Evolutionary conservation across 306 rosid species (phyloP).

Genomic region (Canavalia ensiformis): DNA sequence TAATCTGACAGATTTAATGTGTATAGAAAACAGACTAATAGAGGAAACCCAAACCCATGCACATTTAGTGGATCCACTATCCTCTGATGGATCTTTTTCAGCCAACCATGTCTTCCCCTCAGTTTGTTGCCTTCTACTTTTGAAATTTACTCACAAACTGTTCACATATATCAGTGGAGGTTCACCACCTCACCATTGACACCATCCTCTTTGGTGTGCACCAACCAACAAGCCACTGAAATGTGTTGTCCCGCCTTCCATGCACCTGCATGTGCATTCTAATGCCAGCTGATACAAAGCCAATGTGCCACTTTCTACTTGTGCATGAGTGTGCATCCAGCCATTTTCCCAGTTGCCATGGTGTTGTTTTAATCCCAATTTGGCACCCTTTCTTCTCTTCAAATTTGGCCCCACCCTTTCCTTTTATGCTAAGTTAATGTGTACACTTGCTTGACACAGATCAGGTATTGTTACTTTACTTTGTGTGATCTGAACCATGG

Average conservation of each 20-base stretch:
- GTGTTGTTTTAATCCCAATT: not conserved
- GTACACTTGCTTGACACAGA: not conserved
- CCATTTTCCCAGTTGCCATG: not conserved
- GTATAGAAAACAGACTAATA: slow-evolving; percentile 17
- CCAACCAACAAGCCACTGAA: not conserved
- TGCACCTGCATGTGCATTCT: not conserved
- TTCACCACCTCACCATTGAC: not conserved
- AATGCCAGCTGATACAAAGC: not conserved
- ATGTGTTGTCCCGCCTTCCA: not conserved
- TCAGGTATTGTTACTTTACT: not conserved
- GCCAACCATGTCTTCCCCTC: not conserved
- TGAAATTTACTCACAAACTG: not conserved
- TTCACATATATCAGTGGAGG: slow-evolving; percentile 7
- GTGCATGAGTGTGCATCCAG: too few species aligned
- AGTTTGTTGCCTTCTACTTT: not conserved
- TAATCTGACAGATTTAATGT: slow-evolving; percentile 9
- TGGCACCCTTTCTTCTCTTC: not conserved
- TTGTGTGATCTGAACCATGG: not conserved
- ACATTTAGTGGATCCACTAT: not conserved
- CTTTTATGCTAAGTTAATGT: not conserved
- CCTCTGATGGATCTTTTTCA: not conserved
- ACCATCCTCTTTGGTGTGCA: slow-evolving; percentile 13
- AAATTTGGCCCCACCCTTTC: not conserved
- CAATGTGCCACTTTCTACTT: not conserved
- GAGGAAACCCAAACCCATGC: slow-evolving; percentile 33